Base-by-base conservation (phyloP, 2,329 filamentous ascomycete species). In the Cladosporium sp. region DNA sequence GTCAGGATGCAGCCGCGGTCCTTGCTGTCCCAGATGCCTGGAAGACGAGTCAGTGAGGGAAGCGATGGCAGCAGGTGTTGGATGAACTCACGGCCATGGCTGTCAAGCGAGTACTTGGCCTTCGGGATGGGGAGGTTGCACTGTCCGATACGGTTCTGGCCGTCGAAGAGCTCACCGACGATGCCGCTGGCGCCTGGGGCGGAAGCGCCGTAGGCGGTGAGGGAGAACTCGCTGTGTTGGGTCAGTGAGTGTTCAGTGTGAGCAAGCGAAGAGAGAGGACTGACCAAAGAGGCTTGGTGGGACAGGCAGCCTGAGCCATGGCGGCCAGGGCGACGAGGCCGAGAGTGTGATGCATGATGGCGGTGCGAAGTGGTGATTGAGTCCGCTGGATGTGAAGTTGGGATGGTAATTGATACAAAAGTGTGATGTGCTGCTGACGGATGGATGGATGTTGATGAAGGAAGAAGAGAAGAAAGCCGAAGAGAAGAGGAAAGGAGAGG, bases 1-100 rank as follows among this genome's bases (percentile, higher is more conserved):
- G 88, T 89, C 72, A 89, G 78, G 76, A 88, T 87, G 72, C 88
- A 90, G 25, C 88, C 87, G 65, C 85, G 81, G 56, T 84, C 83
- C 57, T 80, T 79, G 59, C 77, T 74, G 73, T 90, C 88, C 23
- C 79, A 84, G 67, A 91, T 81, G 18, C 69, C 73, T 72, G 65
- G 18, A 21, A 28, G 16, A 26, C 34, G 18, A 51, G 43, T 58
- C 18, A 34, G 48, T 30, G 18, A 46, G 25, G 1, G 26, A 46
- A 43, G 7, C 25, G 25, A 32, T 14, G 36, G 18, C 6, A 21
- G 51, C 16, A 13, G 28, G 8, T 32, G 28, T 13, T 32, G 51
- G 21, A 65, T 70, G 23, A 46, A 46, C 56, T 39, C 71, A 28
- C 75, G 78, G 56, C 84, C 83, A 59, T 81, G 80, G n/a, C 79